phyloP scores from a whole-genome alignment of 1,284 basidiomycete genomes.

The Ganoderma meredithae region DNA sequence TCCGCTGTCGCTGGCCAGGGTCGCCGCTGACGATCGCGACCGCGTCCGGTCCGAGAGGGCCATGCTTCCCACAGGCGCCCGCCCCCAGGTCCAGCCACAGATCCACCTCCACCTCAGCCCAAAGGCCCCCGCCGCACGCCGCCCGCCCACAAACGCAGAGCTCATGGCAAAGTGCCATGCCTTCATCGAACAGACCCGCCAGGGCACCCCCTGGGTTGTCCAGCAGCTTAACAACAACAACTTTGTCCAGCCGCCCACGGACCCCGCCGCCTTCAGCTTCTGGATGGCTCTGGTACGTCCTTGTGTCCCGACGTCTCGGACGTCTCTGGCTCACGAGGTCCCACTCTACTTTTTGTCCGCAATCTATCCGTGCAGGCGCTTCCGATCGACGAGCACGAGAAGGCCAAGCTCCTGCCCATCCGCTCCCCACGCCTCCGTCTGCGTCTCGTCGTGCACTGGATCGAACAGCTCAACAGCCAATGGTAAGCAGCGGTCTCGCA shows the following conservation, averaged over 20 bases:
- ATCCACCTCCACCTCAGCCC: constrained; percentile 6
- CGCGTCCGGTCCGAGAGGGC: constrained; percentile 25
- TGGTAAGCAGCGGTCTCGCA: constrained; percentile 56
- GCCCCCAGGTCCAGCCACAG: constrained; percentile 9
- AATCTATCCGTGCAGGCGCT: constrained; percentile 58
- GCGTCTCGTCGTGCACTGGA: constrained; percentile 91
- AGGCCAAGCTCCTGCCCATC: constrained; percentile 92
- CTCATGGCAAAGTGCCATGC: constrained; percentile 80
- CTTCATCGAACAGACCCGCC: constrained; percentile 84
- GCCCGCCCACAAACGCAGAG: constrained; percentile 56
- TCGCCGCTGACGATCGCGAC: constrained; percentile 10
- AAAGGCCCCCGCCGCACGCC: constrained; percentile 10
- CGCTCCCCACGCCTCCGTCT: constrained; percentile 81
- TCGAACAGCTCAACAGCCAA: constrained; percentile 77
- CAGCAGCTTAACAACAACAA: constrained; percentile 79
- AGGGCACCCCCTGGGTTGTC: constrained; percentile 90
- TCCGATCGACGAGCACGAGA: constrained; percentile 95
- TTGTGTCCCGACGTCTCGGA: neutral
- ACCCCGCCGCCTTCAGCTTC: constrained; percentile 80
- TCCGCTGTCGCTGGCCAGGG: constrained; percentile 10
- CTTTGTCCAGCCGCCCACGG: constrained; percentile 73
- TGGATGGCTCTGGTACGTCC: constrained; percentile 83
- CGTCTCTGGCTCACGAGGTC: constrained; percentile 12
- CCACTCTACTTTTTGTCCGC: neutral
- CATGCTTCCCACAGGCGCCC: constrained; percentile 24